Base-by-base conservation (phyloP, 495 filamentous ascomycete species). In the Pseudoneurospora amorphoporcata region DNA sequence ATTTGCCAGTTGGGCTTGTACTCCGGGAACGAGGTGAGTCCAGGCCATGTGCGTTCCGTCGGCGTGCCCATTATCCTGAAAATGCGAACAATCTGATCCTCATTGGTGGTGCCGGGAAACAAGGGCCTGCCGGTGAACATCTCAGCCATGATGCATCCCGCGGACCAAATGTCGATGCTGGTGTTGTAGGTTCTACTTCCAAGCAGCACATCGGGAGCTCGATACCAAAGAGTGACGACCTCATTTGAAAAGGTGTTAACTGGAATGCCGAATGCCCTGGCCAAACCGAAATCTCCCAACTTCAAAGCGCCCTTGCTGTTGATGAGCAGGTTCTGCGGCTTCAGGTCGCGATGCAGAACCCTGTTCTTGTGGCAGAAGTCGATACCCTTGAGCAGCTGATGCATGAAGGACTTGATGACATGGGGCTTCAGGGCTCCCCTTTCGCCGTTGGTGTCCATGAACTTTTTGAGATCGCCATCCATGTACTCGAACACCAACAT, bases 401-500 rank as follows among this genome's bases (percentile, higher is more conserved):
- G 92, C 94, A 97, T 97, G 87, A 97, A 98, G 35, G 92, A 95
- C 82, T 97, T 98, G 86, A 98, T 96, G 45, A 92, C 94, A 45
- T 86, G 82, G 39, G 92, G 92, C 79, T 94, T 92, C 47, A 98
- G 84, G 32, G 92, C 91, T 39, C 95, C 94, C 70, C 92, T 87
- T 61, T 95, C 91, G 75, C 92, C 92, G 38, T 92, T 88, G 19
- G 90, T 90, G 77, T 99, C 95, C 95, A 99, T 99, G 83, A 97
- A 98, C 80, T 95, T 95, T 87, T 99, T 99, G n/a, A 99, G 85
- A 78, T 99, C 95, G 76, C 94, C 90, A 82, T 99, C 95, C 90
- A 99, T 97, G 81, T 91, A 98, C 81, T 99, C 95, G 75, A 98
- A 97, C 16, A 99, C 95, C 43, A 99, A 91, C 94, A 98, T 98